phyloP scores from a whole-genome alignment of 139 green algal species.

The Diplosphaera chodatii region DNA sequence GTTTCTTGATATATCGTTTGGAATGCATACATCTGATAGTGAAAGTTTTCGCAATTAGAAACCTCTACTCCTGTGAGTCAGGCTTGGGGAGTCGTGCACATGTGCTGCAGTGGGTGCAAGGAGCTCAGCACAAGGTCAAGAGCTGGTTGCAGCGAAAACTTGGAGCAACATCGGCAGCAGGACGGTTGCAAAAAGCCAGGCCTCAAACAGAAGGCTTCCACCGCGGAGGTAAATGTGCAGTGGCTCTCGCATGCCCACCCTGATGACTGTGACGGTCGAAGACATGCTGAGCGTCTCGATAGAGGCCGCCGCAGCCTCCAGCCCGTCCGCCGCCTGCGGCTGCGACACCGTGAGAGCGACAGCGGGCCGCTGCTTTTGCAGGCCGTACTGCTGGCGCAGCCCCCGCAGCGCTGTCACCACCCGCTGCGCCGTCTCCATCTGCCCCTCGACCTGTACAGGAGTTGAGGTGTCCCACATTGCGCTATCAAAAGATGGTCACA shows the following conservation, averaged over 20 bases:
- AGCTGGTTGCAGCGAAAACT: neutral
- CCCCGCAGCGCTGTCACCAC: slow-evolving; percentile 24
- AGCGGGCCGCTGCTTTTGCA: slow-evolving; percentile 31
- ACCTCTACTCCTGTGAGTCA: neutral
- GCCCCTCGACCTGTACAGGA: slow-evolving; percentile 45
- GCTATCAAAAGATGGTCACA: too few relatives aligned
- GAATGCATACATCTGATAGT: too few relatives aligned
- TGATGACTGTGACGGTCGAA: slow-evolving; percentile 19
- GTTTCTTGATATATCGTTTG: too few relatives aligned
- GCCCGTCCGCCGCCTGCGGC: slow-evolving; percentile 11
- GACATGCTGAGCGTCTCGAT: slow-evolving; percentile 53
- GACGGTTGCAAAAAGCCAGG: neutral
- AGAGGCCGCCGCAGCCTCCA: slow-evolving; percentile 29
- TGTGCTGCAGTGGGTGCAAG: too few relatives aligned
- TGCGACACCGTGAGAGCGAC: slow-evolving; percentile 21
- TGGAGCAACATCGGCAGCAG: neutral
- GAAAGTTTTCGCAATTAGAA: too few relatives aligned
- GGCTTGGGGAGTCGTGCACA: too few relatives aligned
- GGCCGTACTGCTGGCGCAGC: slow-evolving; percentile 31
- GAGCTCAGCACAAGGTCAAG: too few relatives aligned
- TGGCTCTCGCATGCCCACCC: neutral
- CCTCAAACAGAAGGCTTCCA: neutral
- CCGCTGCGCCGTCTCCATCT: slow-evolving; percentile 50
- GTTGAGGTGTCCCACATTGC: too few relatives aligned
- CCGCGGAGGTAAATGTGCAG: too few relatives aligned